Evolutionary conservation across 2,329 filamentous ascomycete genomes (phyloP), one percentile per base, ranked within the genome.

Genomic region (Pseudocercospora fuligena): DNA sequence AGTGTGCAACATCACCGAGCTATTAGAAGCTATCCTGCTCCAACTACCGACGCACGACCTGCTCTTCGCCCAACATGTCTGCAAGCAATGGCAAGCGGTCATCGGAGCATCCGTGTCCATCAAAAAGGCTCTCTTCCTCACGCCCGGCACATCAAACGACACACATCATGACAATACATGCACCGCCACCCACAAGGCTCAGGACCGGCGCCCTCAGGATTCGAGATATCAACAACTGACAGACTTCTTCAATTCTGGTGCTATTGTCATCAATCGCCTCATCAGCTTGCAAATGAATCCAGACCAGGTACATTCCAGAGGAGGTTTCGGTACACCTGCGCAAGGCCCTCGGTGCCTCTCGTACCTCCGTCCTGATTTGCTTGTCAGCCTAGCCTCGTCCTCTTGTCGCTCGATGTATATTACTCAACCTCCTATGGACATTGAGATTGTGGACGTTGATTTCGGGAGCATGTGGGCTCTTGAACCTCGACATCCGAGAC

Each of bases 11-110:
- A 71, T 63, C 33, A 49, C 59, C 14, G 70, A 72, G 65, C 74
- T 80, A 25, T 75, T 79, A 14, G 76, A 76, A 29, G 16, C 25
- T 12, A 70, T 73, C 51, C 54, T 70, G 7, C 31, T 68, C 5
- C 27, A 63, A 8, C 56, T 72, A 7, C 56, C 65, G 1, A 61
- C 54, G 25, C 27, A 33, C 7, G 60, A 66, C 12, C 47, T 63
- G 29, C 57, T 67, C 25, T 60, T n/a, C 19, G 57, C 46, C 4
- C 67, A 66, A 47, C 51, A 54, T 21, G 65, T 68, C 12, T 69
- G 65, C 33, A 56, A 43, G 16, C 63, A 65, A 19, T 69, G 66
- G 51, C 27, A 57, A 8, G 63, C 63, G 14, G 47, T 61, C 43
- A 33, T 67, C 16, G 46, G 31, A 9, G 54, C 31, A 14, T 69